These are phyloP conservation scores for Nepenthes gracilis DNA, from an alignment of 148 eudicot genomes.

Conservation along the genomic window DNA sequence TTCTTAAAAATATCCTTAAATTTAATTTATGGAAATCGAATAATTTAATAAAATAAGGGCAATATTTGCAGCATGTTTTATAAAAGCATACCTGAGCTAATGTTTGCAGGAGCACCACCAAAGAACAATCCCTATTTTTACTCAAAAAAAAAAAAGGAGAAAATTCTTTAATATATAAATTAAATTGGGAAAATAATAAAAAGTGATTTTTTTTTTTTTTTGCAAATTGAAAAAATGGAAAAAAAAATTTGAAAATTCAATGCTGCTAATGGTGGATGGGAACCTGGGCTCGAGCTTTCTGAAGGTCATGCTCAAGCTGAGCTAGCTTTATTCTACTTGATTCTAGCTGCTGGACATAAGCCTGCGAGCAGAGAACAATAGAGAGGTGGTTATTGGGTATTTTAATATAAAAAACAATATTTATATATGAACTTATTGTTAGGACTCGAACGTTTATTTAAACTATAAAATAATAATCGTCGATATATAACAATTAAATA, in stretches of 20 bases:
- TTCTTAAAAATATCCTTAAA: too few relatives aligned
- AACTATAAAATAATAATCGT: not conserved
- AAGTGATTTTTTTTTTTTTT: not conserved
- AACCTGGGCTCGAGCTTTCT: conserved; percentile 85
- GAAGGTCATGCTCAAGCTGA: conserved; percentile 86
- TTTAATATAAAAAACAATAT: too few relatives aligned
- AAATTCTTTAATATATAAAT: not conserved
- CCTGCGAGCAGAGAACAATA: conserved; percentile 25
- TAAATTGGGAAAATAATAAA: not conserved
- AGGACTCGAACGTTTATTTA: too few relatives aligned
- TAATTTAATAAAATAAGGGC: conserved; percentile 1
- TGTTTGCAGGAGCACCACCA: conserved; percentile 49
- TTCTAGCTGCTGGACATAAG: conserved; percentile 92
- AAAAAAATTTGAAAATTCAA: not conserved
- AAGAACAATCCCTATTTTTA: conserved; percentile 56
- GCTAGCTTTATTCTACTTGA: conserved; percentile 78
- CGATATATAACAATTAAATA: not conserved
- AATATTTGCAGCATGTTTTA: not conserved
- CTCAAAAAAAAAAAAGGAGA: not conserved
- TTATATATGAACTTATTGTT: too few relatives aligned
- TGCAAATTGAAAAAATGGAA: not conserved
- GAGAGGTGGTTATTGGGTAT: not conserved
- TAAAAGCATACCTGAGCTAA: conserved; percentile 58
- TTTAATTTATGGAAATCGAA: too few relatives aligned
- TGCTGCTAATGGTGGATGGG: not conserved